Evolutionary conservation across 306 rosid species (phyloP).

Genomic region (Dryas drummondii): DNA sequence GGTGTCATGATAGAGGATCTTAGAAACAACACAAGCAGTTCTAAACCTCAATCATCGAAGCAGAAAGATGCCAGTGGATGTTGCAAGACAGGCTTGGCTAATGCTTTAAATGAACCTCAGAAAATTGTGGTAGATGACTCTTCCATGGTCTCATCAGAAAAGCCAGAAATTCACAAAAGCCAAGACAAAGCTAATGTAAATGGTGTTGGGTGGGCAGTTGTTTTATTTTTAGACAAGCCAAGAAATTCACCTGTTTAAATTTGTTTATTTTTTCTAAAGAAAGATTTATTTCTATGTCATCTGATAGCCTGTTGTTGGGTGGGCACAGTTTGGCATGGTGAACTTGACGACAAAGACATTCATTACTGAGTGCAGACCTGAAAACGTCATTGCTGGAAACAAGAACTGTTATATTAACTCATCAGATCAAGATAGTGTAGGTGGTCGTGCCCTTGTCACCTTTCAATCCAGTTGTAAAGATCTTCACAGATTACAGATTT

Average conservation of each 20-base stretch:
- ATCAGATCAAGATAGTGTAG: conserved; percentile 28
- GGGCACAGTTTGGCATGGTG: conserved; percentile 52
- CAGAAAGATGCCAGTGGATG: conserved; percentile 31
- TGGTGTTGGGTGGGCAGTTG: neutral
- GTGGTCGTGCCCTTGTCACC: conserved; percentile 24
- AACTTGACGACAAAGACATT: conserved; percentile 25
- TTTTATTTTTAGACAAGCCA: neutral
- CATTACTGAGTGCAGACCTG: conserved; percentile 30
- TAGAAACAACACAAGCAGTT: conserved; percentile 17
- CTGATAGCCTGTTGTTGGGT: conserved; percentile 25
- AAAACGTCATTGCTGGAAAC: conserved; percentile 32
- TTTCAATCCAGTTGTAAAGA: conserved; percentile 29
- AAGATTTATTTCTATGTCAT: conserved; percentile 12
- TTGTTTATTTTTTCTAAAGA: neutral
- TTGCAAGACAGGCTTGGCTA: conserved; percentile 5
- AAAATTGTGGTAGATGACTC: conserved; percentile 15
- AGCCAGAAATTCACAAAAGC: conserved; percentile 15
- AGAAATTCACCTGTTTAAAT: neutral
- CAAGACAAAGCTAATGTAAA: no score
- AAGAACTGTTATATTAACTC: conserved; percentile 30
- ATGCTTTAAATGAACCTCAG: conserved; percentile 22
- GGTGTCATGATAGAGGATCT: conserved; percentile 20
- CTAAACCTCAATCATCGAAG: conserved; percentile 19
- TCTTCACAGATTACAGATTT: conserved; percentile 34
- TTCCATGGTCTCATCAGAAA: conserved; percentile 26